Evolutionary conservation across 139 green algal species (phyloP).

Genomic region (Ettlia oleoabundans): DNA sequence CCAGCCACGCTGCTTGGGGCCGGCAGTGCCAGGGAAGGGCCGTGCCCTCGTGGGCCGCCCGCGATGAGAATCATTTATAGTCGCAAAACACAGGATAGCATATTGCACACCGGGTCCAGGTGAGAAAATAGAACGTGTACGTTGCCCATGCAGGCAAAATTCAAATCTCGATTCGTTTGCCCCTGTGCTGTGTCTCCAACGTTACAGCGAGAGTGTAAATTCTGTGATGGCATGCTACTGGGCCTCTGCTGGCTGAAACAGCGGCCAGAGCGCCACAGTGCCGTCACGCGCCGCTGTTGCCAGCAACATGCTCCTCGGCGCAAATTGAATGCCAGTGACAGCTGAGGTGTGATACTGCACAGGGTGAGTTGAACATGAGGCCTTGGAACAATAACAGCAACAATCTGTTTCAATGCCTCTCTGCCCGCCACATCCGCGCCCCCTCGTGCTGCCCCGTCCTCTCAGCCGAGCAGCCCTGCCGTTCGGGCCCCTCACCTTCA

Average conservation of each 20-base stretch:
- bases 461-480: no score
- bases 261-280: constrained; percentile 59
- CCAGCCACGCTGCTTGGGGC: neutral
- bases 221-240: no score
- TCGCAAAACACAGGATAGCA: neutral
- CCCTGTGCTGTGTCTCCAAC: neutral
- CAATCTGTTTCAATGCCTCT: no score
- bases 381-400: no score
- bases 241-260: constrained; percentile 49
- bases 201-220: neutral
- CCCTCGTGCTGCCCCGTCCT: no score
- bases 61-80: neutral
- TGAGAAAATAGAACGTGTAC: no score
- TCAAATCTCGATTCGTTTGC: no score
- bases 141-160: no score
- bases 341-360: constrained; percentile 62
- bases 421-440: no score
- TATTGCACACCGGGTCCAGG: no score
- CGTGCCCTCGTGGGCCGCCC: neutral
- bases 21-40: neutral
- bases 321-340: constrained; percentile 52
- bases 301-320: constrained; percentile 27
- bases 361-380: neutral
- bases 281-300: constrained; percentile 59
- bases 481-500: constrained; percentile 56